Evolutionary conservation across 352 stramenopile species (phyloP).

Genomic region (Globisporangium okanoganense): DNA sequence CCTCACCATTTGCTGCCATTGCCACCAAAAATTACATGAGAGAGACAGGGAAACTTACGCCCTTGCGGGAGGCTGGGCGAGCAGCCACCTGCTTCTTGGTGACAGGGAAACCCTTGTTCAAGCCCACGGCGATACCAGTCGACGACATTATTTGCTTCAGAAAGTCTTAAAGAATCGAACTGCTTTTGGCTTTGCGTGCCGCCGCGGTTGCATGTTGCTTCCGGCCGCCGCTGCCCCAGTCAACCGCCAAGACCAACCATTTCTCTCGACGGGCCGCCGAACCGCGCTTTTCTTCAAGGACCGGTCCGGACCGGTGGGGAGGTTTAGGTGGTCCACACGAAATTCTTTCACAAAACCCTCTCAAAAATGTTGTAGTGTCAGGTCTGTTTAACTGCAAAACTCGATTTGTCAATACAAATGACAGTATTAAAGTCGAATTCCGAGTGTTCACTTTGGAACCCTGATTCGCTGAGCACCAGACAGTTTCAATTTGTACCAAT

Average conservation of each 20-base stretch:
- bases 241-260: constrained; percentile 23
- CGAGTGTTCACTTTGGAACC: no score
- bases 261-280: constrained; percentile 7
- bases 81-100: constrained; percentile 89
- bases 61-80: constrained; percentile 84
- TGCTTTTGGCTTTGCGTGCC: constrained; percentile 25
- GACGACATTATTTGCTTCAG: constrained; percentile 88
- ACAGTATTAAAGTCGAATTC: neutral
- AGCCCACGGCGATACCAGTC: constrained; percentile 89
- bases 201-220: constrained; percentile 2
- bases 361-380: neutral
- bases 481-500: neutral
- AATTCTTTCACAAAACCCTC: no score
- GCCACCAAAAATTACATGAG: neutral
- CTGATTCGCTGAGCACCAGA: neutral
- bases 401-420: neutral
- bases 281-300: constrained; percentile 9
- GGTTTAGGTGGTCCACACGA: neutral
- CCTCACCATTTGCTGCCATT: neutral
- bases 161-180: constrained; percentile 88
- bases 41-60: constrained; percentile 64
- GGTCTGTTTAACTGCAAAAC: neutral
- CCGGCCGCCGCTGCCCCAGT: neutral
- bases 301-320: constrained; percentile 7
- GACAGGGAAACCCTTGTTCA: constrained; percentile 92